These are phyloP conservation scores for Taxillus chinensis DNA, from an alignment of 164 flowering plant genomes.

Conservation along the genomic window DNA sequence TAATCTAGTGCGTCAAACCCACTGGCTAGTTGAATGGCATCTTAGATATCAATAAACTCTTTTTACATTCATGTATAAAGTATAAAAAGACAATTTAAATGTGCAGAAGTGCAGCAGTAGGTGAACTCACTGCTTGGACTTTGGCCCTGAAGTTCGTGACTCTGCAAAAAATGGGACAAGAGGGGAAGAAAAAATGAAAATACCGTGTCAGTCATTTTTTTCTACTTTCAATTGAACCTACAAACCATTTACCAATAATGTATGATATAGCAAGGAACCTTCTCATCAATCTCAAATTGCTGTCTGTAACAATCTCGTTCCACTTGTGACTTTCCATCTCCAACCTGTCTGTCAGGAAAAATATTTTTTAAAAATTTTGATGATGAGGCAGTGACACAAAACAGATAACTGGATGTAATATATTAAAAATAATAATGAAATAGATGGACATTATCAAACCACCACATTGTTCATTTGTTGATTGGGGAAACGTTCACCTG, in stretches of 20 bases:
- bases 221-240: neutral
- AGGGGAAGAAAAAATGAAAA: neutral
- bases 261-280: conserved; percentile 14
- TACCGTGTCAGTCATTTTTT: neutral
- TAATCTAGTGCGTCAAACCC: neutral
- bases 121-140: conserved; percentile 31
- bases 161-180: conserved; percentile 26
- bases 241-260: conserved; percentile 4
- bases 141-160: conserved; percentile 21
- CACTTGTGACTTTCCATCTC: conserved; percentile 16
- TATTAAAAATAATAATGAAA: too few relatives aligned
- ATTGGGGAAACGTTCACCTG: conserved; percentile 12
- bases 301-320: conserved; percentile 14
- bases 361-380: conserved; percentile 11
- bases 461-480: neutral
- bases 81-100: too few relatives aligned
- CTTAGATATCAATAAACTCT: too few relatives aligned
- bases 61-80: too few relatives aligned
- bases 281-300: conserved; percentile 13
- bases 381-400: conserved; percentile 2
- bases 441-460: neutral
- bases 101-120: neutral
- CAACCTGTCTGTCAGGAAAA: conserved; percentile 44
- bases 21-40: too few relatives aligned
- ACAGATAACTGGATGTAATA: too few relatives aligned